Conservation (phyloP, 805 yeast species). For the Ogataea minuta region DNA sequence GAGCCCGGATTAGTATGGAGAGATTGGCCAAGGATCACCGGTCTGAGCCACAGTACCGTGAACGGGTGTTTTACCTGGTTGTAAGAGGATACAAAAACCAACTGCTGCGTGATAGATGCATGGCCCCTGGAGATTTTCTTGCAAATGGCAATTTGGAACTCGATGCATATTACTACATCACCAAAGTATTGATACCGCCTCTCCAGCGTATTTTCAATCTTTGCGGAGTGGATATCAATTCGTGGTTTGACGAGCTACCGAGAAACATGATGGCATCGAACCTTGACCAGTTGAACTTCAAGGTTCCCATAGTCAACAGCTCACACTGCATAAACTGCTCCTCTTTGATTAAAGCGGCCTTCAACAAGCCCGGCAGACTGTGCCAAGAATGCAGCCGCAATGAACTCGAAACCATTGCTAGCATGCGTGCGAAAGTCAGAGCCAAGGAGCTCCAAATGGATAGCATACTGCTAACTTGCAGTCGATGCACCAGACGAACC, state of each 20-base stretch:
- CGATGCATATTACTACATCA: slow-evolving; percentile 84
- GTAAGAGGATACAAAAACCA: slow-evolving; percentile 53
- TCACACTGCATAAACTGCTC: slow-evolving; percentile 33
- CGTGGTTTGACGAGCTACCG: slow-evolving; percentile 78
- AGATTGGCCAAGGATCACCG: slow-evolving; percentile 63
- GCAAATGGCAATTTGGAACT: slow-evolving; percentile 40
- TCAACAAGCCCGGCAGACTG: slow-evolving; percentile 19
- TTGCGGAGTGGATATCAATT: slow-evolving; percentile 73
- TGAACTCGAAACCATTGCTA: slow-evolving; percentile 37
- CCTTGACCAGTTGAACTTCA: slow-evolving; percentile 17
- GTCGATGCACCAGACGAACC: slow-evolving; percentile 33
- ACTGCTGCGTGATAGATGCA: slow-evolving; percentile 70
- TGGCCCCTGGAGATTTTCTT: slow-evolving; percentile 76
- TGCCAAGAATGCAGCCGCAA: slow-evolving; percentile 37
- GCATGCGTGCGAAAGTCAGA: slow-evolving; percentile 30
- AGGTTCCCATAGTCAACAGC: slow-evolving; percentile 23
- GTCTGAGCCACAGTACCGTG: slow-evolving; percentile 82
- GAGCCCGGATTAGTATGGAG: slow-evolving; percentile 76
- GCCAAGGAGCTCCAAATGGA: slow-evolving; percentile 29
- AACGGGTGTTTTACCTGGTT: slow-evolving; percentile 86
- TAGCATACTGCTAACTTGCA: slow-evolving; percentile 35
- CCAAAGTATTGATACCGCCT: slow-evolving; percentile 84
- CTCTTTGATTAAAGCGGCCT: slow-evolving; percentile 7
- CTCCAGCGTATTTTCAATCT: slow-evolving; percentile 78
- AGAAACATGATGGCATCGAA: slow-evolving; percentile 23